Conservation (phyloP, 768 basidiomycete genomes). For the Rhodosporidiobolus sp. region DNA sequence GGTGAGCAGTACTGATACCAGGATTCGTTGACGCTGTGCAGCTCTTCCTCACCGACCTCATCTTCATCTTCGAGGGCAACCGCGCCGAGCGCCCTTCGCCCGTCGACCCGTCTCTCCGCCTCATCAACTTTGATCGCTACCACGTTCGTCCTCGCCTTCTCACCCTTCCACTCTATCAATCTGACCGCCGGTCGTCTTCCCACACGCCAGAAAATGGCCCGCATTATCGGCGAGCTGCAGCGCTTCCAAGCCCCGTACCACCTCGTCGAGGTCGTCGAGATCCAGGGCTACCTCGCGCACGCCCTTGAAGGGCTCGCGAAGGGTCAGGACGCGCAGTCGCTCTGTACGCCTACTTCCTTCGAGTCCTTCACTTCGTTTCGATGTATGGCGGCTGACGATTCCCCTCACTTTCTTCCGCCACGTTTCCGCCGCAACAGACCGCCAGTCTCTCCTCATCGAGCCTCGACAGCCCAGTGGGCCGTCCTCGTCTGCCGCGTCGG, state of each 20-base stretch:
- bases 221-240: slow-evolving; percentile 65
- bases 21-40: slow-evolving; percentile 31
- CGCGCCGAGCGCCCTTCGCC: slow-evolving; percentile 79
- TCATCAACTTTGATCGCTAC: slow-evolving; percentile 96
- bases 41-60: slow-evolving; percentile 84
- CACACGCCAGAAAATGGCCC: slow-evolving; percentile 40
- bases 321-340: slow-evolving; percentile 30
- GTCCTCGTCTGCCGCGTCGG: slow-evolving; percentile 12
- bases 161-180: slow-evolving; percentile 57
- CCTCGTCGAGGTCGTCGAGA: slow-evolving; percentile 82
- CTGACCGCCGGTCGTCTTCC: not conserved
- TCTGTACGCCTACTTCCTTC: slow-evolving; percentile 10
- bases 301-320: slow-evolving; percentile 23
- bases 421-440: slow-evolving; percentile 10
- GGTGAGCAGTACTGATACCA: not conserved
- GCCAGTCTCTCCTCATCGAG: slow-evolving; percentile 35
- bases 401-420: not conserved
- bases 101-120: slow-evolving; percentile 65
- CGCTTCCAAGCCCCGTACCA: slow-evolving; percentile 84
- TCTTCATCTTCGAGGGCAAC: slow-evolving; percentile 85
- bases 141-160: slow-evolving; percentile 79
- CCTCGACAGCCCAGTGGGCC: slow-evolving; percentile 53
- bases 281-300: slow-evolving; percentile 67
- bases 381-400: too few species aligned
- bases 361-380: too few species aligned